These are phyloP conservation scores for Ganoderma lingzhi DNA, from an alignment of 1,284 basidiomycete species.

Conservation along the genomic window DNA sequence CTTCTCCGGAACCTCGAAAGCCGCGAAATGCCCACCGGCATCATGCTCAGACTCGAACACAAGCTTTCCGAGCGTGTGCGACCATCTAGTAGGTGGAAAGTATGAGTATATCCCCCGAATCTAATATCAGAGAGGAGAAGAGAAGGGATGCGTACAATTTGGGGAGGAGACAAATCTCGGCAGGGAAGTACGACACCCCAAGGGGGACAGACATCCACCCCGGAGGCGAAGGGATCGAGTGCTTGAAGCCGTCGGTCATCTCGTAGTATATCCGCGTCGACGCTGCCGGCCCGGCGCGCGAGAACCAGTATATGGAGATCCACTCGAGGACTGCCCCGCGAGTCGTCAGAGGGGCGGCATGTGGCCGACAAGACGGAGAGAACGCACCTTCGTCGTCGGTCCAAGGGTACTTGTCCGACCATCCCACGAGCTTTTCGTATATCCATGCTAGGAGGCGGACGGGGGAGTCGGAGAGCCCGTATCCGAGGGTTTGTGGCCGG, in stretches of 20 bases:
- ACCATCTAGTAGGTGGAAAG: conserved; percentile 27
- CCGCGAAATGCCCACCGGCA: conserved; percentile 43
- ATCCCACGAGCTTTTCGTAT: conserved; percentile 8
- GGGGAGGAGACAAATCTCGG: conserved; percentile 48
- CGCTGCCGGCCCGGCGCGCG: conserved; percentile 54
- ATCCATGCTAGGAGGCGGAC: conserved; percentile 53
- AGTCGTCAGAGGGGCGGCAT: neutral
- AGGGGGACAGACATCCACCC: conserved; percentile 39
- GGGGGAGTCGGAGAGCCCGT: conserved; percentile 63
- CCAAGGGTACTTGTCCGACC: conserved; percentile 7
- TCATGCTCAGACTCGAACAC: conserved; percentile 37
- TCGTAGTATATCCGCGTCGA: conserved; percentile 63
- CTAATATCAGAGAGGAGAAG: neutral
- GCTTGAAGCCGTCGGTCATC: conserved; percentile 1
- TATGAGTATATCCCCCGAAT: neutral
- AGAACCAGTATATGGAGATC: conserved; percentile 15
- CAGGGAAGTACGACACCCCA: conserved; percentile 58
- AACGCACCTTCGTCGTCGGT: conserved; percentile 11
- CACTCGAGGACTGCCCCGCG: conserved; percentile 30
- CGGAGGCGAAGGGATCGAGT: conserved; percentile 49
- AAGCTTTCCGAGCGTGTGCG: conserved; percentile 34
- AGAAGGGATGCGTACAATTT: conserved; percentile 44
- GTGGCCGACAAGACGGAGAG: neutral
- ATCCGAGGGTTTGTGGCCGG: conserved; percentile 65
- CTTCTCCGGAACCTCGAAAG: conserved; percentile 37